Base-by-base conservation (phyloP, 139 green algal species). In the Micractinium sp. region DNA sequence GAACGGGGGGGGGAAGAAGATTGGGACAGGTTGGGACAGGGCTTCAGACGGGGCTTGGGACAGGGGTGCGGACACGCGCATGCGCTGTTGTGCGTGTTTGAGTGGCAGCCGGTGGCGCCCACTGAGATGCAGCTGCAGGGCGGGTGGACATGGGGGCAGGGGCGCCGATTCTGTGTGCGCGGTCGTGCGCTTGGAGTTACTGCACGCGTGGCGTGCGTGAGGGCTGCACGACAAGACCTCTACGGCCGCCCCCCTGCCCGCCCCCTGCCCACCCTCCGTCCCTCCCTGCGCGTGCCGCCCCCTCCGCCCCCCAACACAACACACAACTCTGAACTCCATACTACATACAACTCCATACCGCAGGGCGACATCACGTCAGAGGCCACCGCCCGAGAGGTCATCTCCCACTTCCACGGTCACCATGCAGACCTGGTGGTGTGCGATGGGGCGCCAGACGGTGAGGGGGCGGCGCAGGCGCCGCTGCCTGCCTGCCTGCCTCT, bases 341-440 rank as follows among this genome's bases (percentile, higher is more conserved):
- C n/a, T 35, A 18, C 60, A 0, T 63, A 18, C 41, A 13, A 2
- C 47, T 35, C 16, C 63, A 33, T 35, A 4, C 33, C 53, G 27
- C 92, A 95, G 89, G 97, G 97, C 5, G 97, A 99, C 93, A 99
- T 99, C 92, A 99, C 97, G 66, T 95, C 91, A 31, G 92, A 94
- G 63, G 90, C 35, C n/a, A 96, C 94, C 0, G 92, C 94, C 1
- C 36, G 61, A 2, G 86, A 92, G 15, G 93, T 99, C 13, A 98
- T 99, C 75, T 87, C 93, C 25, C 94, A 98, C 89, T 99, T 99
- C 77, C 63, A 95, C 31, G 98, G 97, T 29, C 56, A 92, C 13
- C 61, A 67, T 3, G 98, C 98, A 9, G 98, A 99, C 90, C 93
- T 99, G 16, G 96, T 99, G 36, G 94, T 99, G 20, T 99, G 94